Percentiles rank a stretch among this genome's conserved stretches.
These are phyloP conservation scores for Colletotrichum gloeosporioides DNA, from an alignment of 2,329 filamentous ascomycete species.

Conservation along the genomic window DNA sequence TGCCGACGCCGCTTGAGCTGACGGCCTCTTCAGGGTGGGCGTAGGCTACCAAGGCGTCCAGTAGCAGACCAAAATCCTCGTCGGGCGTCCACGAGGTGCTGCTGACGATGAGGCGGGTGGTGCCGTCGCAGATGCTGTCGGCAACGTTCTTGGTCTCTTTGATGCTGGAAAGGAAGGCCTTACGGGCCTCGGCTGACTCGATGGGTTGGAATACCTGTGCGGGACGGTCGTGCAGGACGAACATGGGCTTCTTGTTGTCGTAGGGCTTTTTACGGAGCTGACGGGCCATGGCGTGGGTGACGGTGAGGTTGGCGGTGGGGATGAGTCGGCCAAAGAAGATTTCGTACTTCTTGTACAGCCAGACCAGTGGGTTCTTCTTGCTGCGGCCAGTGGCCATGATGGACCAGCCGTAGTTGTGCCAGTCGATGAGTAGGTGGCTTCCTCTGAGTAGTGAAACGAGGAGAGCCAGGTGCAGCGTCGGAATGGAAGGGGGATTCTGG, in stretches of 20 bases:
- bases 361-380: slow-evolving; percentile 74
- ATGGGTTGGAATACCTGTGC: slow-evolving; percentile 82
- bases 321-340: slow-evolving; percentile 71
- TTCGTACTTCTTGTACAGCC: slow-evolving; percentile 80
- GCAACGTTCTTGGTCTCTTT: slow-evolving; percentile 68
- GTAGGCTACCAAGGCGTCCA: slow-evolving; percentile 81
- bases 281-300: slow-evolving; percentile 86
- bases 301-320: slow-evolving; percentile 77
- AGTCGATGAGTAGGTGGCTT: slow-evolving; percentile 88
- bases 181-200: slow-evolving; percentile 47
- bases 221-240: slow-evolving; percentile 86
- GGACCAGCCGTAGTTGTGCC: slow-evolving; percentile 98
- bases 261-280: slow-evolving; percentile 72
- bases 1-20: slow-evolving; percentile 20
- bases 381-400: slow-evolving; percentile 74
- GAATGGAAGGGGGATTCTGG: slow-evolving; percentile 93
- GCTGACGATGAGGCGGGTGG: slow-evolving; percentile 78
- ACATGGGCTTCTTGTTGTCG: slow-evolving; percentile 65
- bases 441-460: slow-evolving; percentile 77
- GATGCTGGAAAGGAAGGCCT: slow-evolving; percentile 66
- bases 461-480: slow-evolving; percentile 79
- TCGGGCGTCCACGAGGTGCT: slow-evolving; percentile 98
- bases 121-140: slow-evolving; percentile 61
- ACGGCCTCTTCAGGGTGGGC: slow-evolving; percentile 54
- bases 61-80: slow-evolving; percentile 89